Evolutionary conservation across 208 protist species (phyloP), one percentile per base, ranked within the genome.

Genomic region (Acanthamoeba divionensis): DNA sequence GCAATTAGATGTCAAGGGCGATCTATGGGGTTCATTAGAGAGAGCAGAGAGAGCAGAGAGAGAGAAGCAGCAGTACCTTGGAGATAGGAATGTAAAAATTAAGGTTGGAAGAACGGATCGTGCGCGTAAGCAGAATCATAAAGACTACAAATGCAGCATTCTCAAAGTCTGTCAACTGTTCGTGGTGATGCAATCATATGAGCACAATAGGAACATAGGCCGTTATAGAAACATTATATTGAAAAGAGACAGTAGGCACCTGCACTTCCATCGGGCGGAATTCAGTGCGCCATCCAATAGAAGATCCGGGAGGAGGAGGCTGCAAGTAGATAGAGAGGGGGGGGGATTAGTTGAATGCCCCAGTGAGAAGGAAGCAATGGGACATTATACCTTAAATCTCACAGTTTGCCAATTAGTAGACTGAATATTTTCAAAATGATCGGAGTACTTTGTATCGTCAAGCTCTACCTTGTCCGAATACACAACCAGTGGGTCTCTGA

Each of bases 401-500:
- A 26, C 10, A 13, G 97, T 98, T 91, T 99, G 97, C 98, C 98
- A 99, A 92, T 99, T 99, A 50, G 98, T 99, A 3, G 96, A 98
- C 89, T 99, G 98, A 89, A 99, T 98, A 92, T 99, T 99, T 91
- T 99, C 98, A 95, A 99, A 99, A 91, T 99, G 98, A 86, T 99
- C 98, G 21, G 93, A 96, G 85, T 97, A 85, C 7, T 95, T 96
- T 1, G 71, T 90, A 91, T 99, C 97, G 88, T 99, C 97, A 63
- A 98, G 95, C 50, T 96, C 50, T 8, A 96, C 89, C 8, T 86
- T 88, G 87, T 98, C 97, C 83, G 98, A 96, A 93, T 96, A 99
- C 65, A 99, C 95, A 2, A 99, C 98, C 0, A 99, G 95, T 31
- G 99, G 99, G 94, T 99, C 99, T 26, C 99, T 96, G 85, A 99